Evolutionary conservation across 2,329 filamentous ascomycete species (phyloP).

Genomic region (Falciphora oryzae): DNA sequence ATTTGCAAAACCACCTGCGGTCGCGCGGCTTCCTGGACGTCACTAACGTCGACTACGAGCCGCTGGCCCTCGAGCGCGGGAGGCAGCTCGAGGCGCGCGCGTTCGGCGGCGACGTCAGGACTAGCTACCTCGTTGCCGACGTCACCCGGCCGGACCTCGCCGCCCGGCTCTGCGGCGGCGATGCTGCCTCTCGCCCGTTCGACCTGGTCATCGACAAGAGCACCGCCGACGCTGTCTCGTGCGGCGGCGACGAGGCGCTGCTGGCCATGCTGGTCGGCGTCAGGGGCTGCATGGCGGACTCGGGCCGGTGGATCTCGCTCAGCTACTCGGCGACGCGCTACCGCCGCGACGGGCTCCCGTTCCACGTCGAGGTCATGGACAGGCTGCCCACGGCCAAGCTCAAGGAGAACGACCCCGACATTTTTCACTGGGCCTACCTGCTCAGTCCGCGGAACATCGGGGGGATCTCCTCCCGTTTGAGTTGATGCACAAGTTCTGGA

Average conservation of each 20-base stretch:
- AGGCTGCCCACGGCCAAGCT: constrained; percentile 36
- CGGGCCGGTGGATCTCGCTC: constrained; percentile 38
- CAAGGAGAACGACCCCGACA: constrained; percentile 37
- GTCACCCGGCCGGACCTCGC: constrained; percentile 31
- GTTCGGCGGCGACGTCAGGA: constrained; percentile 37
- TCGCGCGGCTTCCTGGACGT: constrained; percentile 34
- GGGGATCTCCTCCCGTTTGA: background rate
- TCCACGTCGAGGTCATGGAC: constrained; percentile 35
- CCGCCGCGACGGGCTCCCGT: constrained; percentile 30
- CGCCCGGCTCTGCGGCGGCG: background rate
- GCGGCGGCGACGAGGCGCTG: constrained; percentile 33
- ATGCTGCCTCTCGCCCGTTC: constrained; percentile 19
- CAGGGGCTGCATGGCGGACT: constrained; percentile 24
- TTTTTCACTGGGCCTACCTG: constrained; percentile 40
- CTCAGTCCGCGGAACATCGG: constrained; percentile 24
- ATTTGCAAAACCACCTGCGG: constrained; percentile 42
- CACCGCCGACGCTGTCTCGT: constrained; percentile 42
- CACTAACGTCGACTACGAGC: constrained; percentile 46
- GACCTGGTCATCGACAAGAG: constrained; percentile 44
- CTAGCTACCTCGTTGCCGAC: constrained; percentile 39
- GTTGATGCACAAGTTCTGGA: background rate
- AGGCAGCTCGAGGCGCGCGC: constrained; percentile 30
- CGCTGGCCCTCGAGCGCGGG: constrained; percentile 38
- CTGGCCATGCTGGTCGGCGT: constrained; percentile 33
- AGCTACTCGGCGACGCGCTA: constrained; percentile 41